Evolutionary conservation across 192 early-diverging fungal species (phyloP).

Genomic region (Gamsiella multidivaricata): DNA sequence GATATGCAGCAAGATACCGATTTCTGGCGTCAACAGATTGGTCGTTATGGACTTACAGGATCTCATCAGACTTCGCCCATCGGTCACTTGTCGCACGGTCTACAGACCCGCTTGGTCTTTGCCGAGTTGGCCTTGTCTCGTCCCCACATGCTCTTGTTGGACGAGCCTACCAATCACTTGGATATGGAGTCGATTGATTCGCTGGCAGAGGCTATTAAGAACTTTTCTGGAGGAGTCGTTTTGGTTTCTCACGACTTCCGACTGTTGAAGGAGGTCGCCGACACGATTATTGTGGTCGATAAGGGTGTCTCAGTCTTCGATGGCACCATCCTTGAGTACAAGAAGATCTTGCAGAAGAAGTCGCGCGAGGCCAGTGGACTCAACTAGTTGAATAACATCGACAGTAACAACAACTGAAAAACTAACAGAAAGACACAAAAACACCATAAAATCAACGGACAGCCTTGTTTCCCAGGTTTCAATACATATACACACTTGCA

Average conservation of each 20-base stretch:
- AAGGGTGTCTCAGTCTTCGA: conserved; percentile 79
- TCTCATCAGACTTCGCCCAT: conserved; percentile 93
- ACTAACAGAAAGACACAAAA: not conserved
- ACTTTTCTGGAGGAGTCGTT: conserved; percentile 96
- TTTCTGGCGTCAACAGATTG: conserved; percentile 93
- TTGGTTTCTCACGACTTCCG: conserved; percentile 99
- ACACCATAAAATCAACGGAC: not conserved
- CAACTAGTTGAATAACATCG: not conserved
- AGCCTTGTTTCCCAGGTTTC: not conserved
- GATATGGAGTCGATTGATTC: conserved; percentile 94
- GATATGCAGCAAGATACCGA: conserved; percentile 85
- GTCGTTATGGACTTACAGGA: conserved; percentile 94
- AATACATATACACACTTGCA: not conserved
- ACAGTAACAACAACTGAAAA: too few species aligned
- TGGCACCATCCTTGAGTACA: conserved; percentile 91
- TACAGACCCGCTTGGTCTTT: conserved; percentile 96
- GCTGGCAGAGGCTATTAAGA: conserved; percentile 96
- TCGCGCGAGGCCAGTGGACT: conserved; percentile 26
- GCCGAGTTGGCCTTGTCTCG: conserved; percentile 88
- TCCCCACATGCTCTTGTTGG: conserved; percentile 96
- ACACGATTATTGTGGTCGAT: conserved; percentile 94
- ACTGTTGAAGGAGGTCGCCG: conserved; percentile 94
- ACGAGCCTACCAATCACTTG: conserved; percentile 99
- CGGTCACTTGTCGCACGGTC: conserved; percentile 90
- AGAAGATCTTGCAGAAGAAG: conserved; percentile 76